Percentiles rank a stretch among this genome's conserved stretches.
These are phyloP conservation scores for Colletotrichum coccodes DNA, from an alignment of 2,329 filamentous ascomycete species.

Conservation along the genomic window DNA sequence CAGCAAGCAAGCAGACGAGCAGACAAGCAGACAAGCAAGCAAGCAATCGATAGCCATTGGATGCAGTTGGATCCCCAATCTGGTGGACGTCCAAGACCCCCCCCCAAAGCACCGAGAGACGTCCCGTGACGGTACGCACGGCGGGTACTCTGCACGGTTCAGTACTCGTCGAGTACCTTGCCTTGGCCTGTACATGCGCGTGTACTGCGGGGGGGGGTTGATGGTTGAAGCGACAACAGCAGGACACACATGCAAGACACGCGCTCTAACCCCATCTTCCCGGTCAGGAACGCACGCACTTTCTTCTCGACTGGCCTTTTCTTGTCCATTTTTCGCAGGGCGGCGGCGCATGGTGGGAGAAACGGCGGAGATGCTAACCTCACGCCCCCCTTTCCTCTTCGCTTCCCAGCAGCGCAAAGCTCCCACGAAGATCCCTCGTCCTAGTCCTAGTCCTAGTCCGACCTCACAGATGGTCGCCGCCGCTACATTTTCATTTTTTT, in stretches of 20 bases:
- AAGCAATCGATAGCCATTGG: background rate
- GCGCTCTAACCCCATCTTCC: background rate
- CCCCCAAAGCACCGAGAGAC: background rate
- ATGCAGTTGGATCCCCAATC: background rate
- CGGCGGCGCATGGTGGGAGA: constrained; percentile 27
- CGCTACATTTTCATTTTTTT: background rate
- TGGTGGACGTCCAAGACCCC: background rate
- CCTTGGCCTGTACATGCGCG: constrained; percentile 3
- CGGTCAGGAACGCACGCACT: constrained; percentile 21
- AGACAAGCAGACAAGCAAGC: background rate
- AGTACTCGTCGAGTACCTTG: constrained; percentile 3
- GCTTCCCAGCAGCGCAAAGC: background rate
- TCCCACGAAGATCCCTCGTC: constrained; percentile 13
- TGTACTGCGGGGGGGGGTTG: background rate
- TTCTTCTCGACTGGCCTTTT: background rate
- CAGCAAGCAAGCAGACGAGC: background rate
- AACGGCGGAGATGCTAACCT: constrained; percentile 10
- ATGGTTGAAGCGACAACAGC: background rate
- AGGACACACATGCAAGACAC: constrained; percentile 5
- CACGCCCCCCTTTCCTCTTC: background rate
- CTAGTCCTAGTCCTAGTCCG: background rate
- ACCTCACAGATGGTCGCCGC: background rate
- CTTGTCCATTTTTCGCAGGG: constrained; percentile 2
- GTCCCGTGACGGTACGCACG: background rate
- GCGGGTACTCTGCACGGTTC: background rate